Conservation (phyloP, 2,329 filamentous ascomycete species). For the Stachybotrys chartarum region DNA sequence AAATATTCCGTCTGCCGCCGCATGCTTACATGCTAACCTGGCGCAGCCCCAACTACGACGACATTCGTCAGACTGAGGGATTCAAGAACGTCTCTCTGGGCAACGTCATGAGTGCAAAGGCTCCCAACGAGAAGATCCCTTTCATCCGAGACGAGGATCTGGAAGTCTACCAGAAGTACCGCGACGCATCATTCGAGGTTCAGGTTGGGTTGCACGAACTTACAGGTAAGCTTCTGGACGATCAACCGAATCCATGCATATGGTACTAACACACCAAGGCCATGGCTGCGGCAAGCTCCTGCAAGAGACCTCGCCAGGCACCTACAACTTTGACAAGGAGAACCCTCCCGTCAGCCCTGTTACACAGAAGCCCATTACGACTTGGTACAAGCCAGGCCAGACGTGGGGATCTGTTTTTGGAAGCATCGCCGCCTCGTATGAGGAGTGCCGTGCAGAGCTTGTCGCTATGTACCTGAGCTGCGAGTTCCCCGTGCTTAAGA, state of each 20-base stretch:
- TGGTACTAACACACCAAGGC: slow-evolving; percentile 32
- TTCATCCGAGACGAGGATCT: slow-evolving; percentile 79
- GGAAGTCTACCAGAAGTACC: slow-evolving; percentile 71
- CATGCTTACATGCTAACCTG: slow-evolving; percentile 4
- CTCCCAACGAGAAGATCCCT: slow-evolving; percentile 84
- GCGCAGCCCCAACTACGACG: slow-evolving; percentile 57
- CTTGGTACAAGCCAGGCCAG: slow-evolving; percentile 91
- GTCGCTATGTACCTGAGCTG: slow-evolving; percentile 88
- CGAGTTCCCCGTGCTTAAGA: slow-evolving; percentile 80
- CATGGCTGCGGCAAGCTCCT: slow-evolving; percentile 92
- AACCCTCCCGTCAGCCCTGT: slow-evolving; percentile 79
- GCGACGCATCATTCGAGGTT: slow-evolving; percentile 85
- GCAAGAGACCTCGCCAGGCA: slow-evolving; percentile 75
- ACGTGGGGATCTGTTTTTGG: slow-evolving; percentile 94
- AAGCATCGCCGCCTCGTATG: slow-evolving; percentile 77
- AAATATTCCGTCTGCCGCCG: slow-evolving; percentile 6
- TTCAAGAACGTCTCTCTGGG: slow-evolving; percentile 94
- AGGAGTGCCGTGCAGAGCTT: slow-evolving; percentile 90
- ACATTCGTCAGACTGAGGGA: slow-evolving; percentile 73
- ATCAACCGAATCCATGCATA: not conserved
- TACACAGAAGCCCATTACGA: slow-evolving; percentile 64
- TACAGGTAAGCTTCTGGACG: slow-evolving; percentile 29
- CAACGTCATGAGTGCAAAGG: slow-evolving; percentile 86
- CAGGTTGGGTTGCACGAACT: slow-evolving; percentile 94
- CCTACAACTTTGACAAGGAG: slow-evolving; percentile 80